phyloP scores from a whole-genome alignment of 1,284 basidiomycete genomes.

The Sparassis latifolia region DNA sequence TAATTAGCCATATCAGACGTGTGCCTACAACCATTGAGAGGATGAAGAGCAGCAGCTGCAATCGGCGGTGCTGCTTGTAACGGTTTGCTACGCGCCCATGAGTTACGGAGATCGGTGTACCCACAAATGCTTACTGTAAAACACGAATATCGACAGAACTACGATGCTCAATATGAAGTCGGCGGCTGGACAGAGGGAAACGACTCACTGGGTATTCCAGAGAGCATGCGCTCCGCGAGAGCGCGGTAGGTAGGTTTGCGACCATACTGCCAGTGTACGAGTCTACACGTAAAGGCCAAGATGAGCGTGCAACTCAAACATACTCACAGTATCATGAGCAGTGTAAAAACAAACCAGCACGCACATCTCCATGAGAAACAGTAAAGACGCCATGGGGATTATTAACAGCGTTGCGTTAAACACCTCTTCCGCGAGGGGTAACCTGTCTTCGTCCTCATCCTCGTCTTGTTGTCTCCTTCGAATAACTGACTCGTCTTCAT shows the following conservation, averaged over 20 bases:
- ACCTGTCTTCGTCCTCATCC: too few species aligned
- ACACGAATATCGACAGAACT: conserved; percentile 71
- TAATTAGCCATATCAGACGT: conserved; percentile 66
- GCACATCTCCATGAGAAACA: conserved; percentile 75
- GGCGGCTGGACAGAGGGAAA: not conserved
- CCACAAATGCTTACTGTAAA: conserved; percentile 54
- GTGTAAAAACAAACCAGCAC: conserved; percentile 19
- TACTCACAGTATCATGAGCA: too few species aligned
- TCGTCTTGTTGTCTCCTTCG: conserved; percentile 28
- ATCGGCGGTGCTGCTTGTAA: conserved; percentile 46
- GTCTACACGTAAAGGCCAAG: conserved; percentile 29
- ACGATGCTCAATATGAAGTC: conserved; percentile 4
- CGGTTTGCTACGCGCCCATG: conserved; percentile 42
- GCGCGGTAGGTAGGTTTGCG: conserved; percentile 41
- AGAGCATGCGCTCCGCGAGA: conserved; percentile 47
- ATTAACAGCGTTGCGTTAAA: conserved; percentile 55
- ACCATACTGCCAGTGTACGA: conserved; percentile 73
- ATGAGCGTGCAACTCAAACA: not conserved
- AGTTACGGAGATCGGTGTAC: not conserved
- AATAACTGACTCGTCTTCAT: conserved; percentile 17
- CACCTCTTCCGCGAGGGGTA: conserved; percentile 59
- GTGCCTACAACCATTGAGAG: conserved; percentile 51
- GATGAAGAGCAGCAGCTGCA: conserved; percentile 52
- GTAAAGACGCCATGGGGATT: conserved; percentile 64
- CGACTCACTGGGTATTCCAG: conserved; percentile 62